Evolutionary conservation across 2,329 filamentous ascomycete species (phyloP).

Genomic region (Tothia fuscella): DNA sequence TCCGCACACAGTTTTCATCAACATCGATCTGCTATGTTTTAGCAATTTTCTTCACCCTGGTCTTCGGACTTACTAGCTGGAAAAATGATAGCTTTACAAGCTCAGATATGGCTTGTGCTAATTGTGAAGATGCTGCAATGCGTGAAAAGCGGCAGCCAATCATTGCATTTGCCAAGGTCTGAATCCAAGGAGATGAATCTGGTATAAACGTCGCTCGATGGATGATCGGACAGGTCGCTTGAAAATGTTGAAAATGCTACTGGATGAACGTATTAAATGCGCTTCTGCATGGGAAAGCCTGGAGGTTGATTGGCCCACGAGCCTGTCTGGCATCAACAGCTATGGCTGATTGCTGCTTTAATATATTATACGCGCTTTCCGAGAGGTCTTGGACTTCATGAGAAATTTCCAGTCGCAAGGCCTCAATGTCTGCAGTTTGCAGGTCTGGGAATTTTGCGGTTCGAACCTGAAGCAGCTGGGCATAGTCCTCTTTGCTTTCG

Average conservation of each 20-base stretch:
- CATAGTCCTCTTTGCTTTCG: too few relatives aligned
- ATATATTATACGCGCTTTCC: too few relatives aligned
- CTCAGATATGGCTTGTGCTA: background rate
- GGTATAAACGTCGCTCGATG: background rate
- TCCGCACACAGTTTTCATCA: background rate
- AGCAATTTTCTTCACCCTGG: background rate
- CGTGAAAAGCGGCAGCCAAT: background rate
- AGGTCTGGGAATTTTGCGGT: too few relatives aligned
- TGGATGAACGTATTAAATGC: background rate
- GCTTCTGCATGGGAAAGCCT: background rate
- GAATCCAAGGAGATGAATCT: background rate
- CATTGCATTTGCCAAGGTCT: background rate
- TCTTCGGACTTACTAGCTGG: background rate
- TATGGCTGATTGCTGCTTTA: too few relatives aligned
- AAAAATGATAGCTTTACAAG: background rate
- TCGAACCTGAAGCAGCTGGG: too few relatives aligned
- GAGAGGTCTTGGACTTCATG: background rate
- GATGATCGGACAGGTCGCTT: background rate
- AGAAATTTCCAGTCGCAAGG: background rate
- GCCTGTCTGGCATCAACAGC: background rate
- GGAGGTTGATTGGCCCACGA: background rate
- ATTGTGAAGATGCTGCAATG: background rate
- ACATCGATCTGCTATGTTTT: background rate
- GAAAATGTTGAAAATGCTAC: background rate
- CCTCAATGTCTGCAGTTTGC: too few relatives aligned